phyloP scores from a whole-genome alignment of 2,329 filamentous ascomycete genomes.

The Albifimbria verrucaria region DNA sequence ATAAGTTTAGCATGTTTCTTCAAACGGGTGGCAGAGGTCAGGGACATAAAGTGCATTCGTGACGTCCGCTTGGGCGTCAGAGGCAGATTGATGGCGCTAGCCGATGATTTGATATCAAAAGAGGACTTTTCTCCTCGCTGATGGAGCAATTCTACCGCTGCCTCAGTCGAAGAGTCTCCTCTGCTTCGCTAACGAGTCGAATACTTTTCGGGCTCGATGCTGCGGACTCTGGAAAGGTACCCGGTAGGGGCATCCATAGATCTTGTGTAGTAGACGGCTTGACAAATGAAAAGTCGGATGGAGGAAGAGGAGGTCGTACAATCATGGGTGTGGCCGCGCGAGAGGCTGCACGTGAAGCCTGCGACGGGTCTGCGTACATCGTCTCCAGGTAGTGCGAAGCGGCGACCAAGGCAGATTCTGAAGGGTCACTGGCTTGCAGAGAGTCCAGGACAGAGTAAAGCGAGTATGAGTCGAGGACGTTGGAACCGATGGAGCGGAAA shows the following conservation, averaged over 20 bases:
- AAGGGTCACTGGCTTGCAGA: constrained; percentile 71
- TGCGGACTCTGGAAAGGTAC: constrained; percentile 26
- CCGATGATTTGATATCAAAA: constrained; percentile 12
- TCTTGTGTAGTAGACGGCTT: constrained; percentile 20
- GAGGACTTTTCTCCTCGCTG: constrained; percentile 12
- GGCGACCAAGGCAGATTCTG: constrained; percentile 73
- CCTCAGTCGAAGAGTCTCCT: constrained; percentile 18
- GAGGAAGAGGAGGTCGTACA: constrained; percentile 43
- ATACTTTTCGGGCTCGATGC: constrained; percentile 39
- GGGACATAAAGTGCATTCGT: constrained; percentile 34
- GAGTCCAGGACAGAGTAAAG: constrained; percentile 67
- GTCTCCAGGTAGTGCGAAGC: constrained; percentile 76
- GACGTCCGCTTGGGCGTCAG: constrained; percentile 30
- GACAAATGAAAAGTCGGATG: constrained; percentile 30
- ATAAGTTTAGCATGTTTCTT: constrained; percentile 47
- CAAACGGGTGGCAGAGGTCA: constrained; percentile 41
- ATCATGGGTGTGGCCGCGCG: constrained; percentile 68
- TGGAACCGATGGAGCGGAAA: constrained; percentile 74
- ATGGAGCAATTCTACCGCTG: constrained; percentile 26
- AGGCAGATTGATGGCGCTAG: constrained; percentile 23
- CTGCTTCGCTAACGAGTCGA: constrained; percentile 36
- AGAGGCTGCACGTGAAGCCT: constrained; percentile 56
- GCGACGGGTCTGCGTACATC: constrained; percentile 64
- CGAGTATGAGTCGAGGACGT: constrained; percentile 61
- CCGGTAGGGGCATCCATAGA: constrained; percentile 15